Conservation (phyloP, 495 filamentous ascomycete species). For the Daldinia decipiens region DNA sequence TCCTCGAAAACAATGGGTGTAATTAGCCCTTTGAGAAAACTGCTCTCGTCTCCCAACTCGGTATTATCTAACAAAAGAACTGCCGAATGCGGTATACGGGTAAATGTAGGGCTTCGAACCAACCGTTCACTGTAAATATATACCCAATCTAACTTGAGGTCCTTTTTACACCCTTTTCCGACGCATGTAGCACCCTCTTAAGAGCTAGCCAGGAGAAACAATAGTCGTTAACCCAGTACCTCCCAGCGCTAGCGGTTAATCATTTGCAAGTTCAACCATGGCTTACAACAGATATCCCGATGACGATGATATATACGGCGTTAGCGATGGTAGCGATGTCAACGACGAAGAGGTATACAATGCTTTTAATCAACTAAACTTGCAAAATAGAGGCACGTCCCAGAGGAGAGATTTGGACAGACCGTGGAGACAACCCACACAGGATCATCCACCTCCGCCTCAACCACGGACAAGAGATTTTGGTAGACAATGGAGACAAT, state of each 20-base stretch:
- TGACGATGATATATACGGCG: not conserved
- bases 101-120: not conserved
- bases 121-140: not conserved
- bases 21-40: slow-evolving; percentile 5
- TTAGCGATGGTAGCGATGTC: not conserved
- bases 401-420: no score
- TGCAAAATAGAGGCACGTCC: no score
- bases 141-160: not conserved
- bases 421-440: no score
- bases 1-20: slow-evolving; percentile 1
- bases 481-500: no score
- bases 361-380: no score
- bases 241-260: not conserved
- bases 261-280: not conserved
- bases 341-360: not conserved
- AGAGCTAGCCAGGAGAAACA: no score
- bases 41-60: not conserved
- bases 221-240: not conserved
- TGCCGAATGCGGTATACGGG: slow-evolving; percentile 25
- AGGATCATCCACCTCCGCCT: no score
- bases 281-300: not conserved
- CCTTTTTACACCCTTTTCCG: not conserved
- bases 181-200: no score
- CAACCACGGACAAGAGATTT: no score
- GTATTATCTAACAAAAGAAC: not conserved